Evolutionary conservation across 345 rosid genomes (phyloP).

Genomic region (Boechera divaricarpa): DNA sequence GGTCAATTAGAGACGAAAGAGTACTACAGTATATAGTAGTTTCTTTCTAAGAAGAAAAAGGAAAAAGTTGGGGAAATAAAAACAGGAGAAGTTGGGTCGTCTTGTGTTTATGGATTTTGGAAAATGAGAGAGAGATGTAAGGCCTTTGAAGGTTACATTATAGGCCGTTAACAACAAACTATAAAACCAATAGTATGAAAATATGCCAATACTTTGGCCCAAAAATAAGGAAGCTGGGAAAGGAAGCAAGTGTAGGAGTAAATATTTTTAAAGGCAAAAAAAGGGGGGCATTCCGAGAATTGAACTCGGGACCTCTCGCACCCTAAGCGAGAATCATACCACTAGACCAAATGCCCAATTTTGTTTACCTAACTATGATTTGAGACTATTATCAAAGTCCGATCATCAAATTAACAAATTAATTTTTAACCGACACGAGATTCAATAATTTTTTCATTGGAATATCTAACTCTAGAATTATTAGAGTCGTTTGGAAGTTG

Average conservation of each 20-base stretch:
- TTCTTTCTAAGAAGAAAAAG: too few species aligned
- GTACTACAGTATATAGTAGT: too few species aligned
- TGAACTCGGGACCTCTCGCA: constrained; percentile 86
- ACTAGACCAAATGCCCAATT: constrained; percentile 22
- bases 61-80: too few species aligned
- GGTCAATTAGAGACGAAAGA: too few species aligned
- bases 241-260: not conserved
- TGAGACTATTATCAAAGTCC: not conserved
- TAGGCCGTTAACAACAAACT: constrained; percentile 1
- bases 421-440: constrained; percentile 5
- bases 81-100: too few species aligned
- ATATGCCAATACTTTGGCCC: constrained; percentile 10
- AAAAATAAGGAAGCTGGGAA: not conserved
- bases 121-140: not conserved
- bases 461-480: constrained; percentile 1
- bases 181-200: not conserved
- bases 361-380: not conserved
- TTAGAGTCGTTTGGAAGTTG: not conserved
- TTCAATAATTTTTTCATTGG: not conserved
- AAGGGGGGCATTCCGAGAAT: constrained; percentile 47
- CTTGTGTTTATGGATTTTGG: too few species aligned
- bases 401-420: not conserved
- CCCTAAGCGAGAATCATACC: constrained; percentile 71
- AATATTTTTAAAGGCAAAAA: too few species aligned
- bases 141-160: not conserved